Evolutionary conservation across 768 basidiomycete species (phyloP), one percentile per base, ranked within the genome.

Genomic region (Asterophora lycoperdoides): DNA sequence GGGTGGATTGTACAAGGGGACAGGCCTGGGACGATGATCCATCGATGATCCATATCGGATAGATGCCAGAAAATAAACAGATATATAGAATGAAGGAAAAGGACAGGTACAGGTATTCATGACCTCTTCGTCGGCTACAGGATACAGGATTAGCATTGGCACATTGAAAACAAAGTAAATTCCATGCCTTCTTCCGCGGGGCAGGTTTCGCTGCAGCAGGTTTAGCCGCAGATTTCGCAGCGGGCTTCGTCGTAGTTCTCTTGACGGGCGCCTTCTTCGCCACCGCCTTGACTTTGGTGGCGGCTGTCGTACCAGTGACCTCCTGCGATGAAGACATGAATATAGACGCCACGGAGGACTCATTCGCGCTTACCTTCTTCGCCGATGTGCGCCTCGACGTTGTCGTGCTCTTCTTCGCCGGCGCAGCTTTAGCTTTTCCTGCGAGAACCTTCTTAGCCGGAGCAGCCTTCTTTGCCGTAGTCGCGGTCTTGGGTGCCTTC

Each of bases 251-350:
- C 14, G 59, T 46, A 19, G 64, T 49, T 50, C 65, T 64, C 62
- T 73, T 71, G 23, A 61, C 56, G 8, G 68, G 65, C 52, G 53
- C 58, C 42, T 68, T 72, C 64, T 68, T 72, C 7, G 68, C 66
- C 8, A 72, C 68, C 13, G 61, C 59, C 57, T 72, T 81, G 48
- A 76, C 71, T 49, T 73, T 74, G 5, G 68, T 56, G 28, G 69
- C 40, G 18, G 74, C 68, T 15, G 74, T 60, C 18, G 72, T 70
- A 5, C 75, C 74, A 44, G 69, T 70, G 9, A 68, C 66, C 54
- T 67, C 64, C 76, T 76, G 34, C 15, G 30, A 17, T 26, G 19
- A 56, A 26, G 35, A 40, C 17, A 23, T 23, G 28, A 20, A 11
- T 1, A 41, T 11, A 8, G 15, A 26, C 4, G 5, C 14, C 14